These are phyloP conservation scores for Exserohilum rostratum DNA, from an alignment of 2,329 filamentous ascomycete genomes.

Conservation along the genomic window DNA sequence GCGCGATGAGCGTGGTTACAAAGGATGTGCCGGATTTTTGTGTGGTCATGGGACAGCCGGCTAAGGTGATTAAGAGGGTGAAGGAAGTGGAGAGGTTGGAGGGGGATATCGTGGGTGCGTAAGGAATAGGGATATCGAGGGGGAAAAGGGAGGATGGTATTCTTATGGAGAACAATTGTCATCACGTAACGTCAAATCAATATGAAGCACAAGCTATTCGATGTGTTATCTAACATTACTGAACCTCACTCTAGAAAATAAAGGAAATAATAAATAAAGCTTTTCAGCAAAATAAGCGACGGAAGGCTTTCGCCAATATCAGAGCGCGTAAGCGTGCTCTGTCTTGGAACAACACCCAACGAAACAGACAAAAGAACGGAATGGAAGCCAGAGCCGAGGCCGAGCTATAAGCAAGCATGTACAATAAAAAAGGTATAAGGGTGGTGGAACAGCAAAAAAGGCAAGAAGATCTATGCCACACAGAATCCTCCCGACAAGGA, in stretches of 20 bases:
- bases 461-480: slow-evolving; percentile 15
- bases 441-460: slow-evolving; percentile 13
- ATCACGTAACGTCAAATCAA: background rate
- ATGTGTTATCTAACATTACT: background rate
- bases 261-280: background rate
- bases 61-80: slow-evolving; percentile 58
- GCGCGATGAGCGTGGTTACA: slow-evolving; percentile 83
- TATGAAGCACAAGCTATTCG: background rate
- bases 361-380: slow-evolving; percentile 9
- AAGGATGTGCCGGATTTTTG: slow-evolving; percentile 71
- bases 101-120: slow-evolving; percentile 6
- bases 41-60: slow-evolving; percentile 70
- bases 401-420: slow-evolving; percentile 20
- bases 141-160: background rate
- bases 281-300: background rate
- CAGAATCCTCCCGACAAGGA: background rate
- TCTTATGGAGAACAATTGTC: too few relatives aligned
- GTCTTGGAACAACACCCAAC: background rate
- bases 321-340: background rate
- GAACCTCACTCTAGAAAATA: background rate
- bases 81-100: slow-evolving; percentile 16
- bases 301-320: background rate
- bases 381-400: slow-evolving; percentile 16
- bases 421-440: slow-evolving; percentile 29
- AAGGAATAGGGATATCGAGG: background rate